Base-by-base conservation (phyloP, 345 rosid species). In the Heritiera fomes region DNA sequence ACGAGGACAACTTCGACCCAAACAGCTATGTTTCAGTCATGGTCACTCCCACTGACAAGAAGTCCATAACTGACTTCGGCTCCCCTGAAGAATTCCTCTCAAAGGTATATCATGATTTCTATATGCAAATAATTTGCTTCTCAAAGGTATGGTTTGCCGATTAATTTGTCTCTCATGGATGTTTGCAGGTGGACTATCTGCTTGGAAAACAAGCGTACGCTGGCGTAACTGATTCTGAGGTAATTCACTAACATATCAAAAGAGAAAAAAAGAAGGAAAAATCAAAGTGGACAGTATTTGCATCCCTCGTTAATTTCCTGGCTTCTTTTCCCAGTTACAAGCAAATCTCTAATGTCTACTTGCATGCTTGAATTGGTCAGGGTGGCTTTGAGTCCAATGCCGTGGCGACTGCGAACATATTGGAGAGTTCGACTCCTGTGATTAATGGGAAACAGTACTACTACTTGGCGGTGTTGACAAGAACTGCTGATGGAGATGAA, bases 401-500 rank as follows among this genome's bases (percentile, higher is more conserved):
- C 0, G 99, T 96, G 78, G 99, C 97, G 4, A 84, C 91, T 10
- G 98, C 98, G 20, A 96, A 96, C 87, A 85, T 96, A 82, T 75
- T 96, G 84, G 97, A 96, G 74, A 71, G 80, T 10, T 46, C 93
- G 17, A 52, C 86, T 17, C 88, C 86, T 0, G 82, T 46, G 10
- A 8, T 90, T 0, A 76, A 70, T 0, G 96, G 98, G 78, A 92
- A 84, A 49, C 69, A 75, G 14, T 93, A 95, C 84, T 95, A 86
- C 91, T 81, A 12, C 76, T 5, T 95, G 72, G 83, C 98, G 0
- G 92, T 93, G 75, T 59, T 95, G 82, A 95, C 99, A 28, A 92
- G 99, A 84, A 95, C 98, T 0, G 99, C 99, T 1, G 97, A 95
- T n/a, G 99, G 99, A 73, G 99, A 93, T 28, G 98, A 95, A 88